Percentiles rank a stretch among this genome's conserved stretches.
These are phyloP conservation scores for Waltergamsia citrina DNA, from an alignment of 2,329 filamentous ascomycete species.

Conservation along the genomic window DNA sequence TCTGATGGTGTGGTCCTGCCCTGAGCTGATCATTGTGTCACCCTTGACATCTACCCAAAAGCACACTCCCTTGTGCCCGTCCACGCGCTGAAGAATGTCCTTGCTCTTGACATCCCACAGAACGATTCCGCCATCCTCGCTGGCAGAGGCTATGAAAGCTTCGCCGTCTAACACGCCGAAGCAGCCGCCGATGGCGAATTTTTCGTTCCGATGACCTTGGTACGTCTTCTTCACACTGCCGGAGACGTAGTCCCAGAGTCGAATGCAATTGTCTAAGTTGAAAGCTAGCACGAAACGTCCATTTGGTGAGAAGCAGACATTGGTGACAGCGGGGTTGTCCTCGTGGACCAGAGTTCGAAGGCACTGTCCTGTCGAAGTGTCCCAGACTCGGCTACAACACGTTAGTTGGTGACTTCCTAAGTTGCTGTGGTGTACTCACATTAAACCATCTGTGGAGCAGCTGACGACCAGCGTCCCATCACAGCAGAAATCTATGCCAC, in stretches of 20 bases:
- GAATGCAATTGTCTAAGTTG: constrained; percentile 80
- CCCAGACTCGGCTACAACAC: constrained; percentile 69
- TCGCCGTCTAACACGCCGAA: constrained; percentile 53
- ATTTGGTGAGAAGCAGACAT: constrained; percentile 88
- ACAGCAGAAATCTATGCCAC: constrained; percentile 83
- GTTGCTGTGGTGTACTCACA: constrained; percentile 38
- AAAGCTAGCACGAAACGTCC: constrained; percentile 88
- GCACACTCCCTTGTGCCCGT: constrained; percentile 44
- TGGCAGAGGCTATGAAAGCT: constrained; percentile 69
- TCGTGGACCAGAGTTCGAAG: constrained; percentile 91
- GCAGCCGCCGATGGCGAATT: constrained; percentile 75
- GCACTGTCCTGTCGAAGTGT: constrained; percentile 90
- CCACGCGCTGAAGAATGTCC: constrained; percentile 62
- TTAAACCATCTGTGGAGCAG: constrained; percentile 84
- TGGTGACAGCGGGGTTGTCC: constrained; percentile 83
- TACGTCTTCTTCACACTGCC: constrained; percentile 94
- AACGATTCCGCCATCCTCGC: constrained; percentile 76
- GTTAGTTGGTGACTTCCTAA: not conserved
- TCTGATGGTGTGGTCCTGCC: constrained; percentile 42
- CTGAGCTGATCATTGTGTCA: constrained; percentile 46
- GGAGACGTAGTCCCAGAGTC: constrained; percentile 91
- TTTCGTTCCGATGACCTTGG: constrained; percentile 78
- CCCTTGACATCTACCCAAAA: constrained; percentile 56
- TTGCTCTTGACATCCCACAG: constrained; percentile 90
- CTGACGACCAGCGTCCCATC: constrained; percentile 90